Evolutionary conservation across 2,329 filamentous ascomycete species (phyloP), one percentile per base, ranked within the genome.

Genomic region (Xylariaceae sp.): DNA sequence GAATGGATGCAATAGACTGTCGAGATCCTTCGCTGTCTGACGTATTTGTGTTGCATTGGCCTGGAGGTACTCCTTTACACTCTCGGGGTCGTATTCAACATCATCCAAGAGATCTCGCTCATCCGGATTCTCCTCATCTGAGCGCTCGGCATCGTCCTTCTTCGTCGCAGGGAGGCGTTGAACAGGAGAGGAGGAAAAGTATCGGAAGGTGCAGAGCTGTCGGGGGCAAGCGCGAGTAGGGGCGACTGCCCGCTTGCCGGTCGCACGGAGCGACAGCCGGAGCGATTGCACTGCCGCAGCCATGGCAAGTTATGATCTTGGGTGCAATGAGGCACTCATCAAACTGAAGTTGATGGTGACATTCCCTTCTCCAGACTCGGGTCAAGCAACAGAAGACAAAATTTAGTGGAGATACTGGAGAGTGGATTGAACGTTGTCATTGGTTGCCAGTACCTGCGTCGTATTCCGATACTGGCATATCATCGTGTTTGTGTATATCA

Each of bases 271-370:
- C 47, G 58, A 61, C 37, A 65, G 53, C 54, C 65, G 63, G 53
- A 68, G 55, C 12, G 65, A 57, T 49, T 59, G 61, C 46, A 64
- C 59, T 43, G 61, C 58, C 42, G 63, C 63, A 51, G 65, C 62
- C 66, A 69, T 69, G 45, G 44, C 52, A 45, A 41, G 49, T 34
- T 46, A 48, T 53, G 47, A 48, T 43, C 36, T 14, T 31, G 26
- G 31, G 16, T 13, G 41, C 40, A 40, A 44, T 37, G 21, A 27
- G 31, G 34, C 23, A 36, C 13, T 13, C 36, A 24, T 27, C 35
- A 38, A 30, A 31, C 21, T 24, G 11, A 11, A 24, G 21, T 24
- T 11, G 21, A 11, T 24, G 6, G 21, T 24, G 21, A 24, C 21
- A 24, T 24, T 24, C 21, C 21, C 11, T 11, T 24, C 21, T 11